Conservation (phyloP, 1,284 basidiomycete genomes). For the Cutaneotrichosporon sp. region DNA sequence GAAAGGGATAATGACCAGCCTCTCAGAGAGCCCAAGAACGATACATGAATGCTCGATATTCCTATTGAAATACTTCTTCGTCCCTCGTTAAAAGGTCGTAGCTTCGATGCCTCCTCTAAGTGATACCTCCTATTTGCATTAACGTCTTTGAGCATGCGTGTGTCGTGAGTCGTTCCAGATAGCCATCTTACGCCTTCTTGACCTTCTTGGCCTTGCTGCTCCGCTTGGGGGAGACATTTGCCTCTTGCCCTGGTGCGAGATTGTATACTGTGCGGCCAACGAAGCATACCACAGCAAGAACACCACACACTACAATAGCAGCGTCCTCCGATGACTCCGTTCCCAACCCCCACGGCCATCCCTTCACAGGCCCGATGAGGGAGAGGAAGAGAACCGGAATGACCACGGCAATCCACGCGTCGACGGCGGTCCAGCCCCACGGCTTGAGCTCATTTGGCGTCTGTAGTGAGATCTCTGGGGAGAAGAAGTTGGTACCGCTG, state of each 20-base stretch:
- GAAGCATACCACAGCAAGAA: constrained; percentile 27
- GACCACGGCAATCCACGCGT: constrained; percentile 41
- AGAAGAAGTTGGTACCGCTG: constrained; percentile 39
- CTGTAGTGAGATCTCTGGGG: constrained; percentile 25
- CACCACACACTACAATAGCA: constrained; percentile 32
- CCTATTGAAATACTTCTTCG: no score
- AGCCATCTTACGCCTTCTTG: constrained; percentile 22
- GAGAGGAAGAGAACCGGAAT: constrained; percentile 36
- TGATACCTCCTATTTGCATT: no score
- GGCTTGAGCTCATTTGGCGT: constrained; percentile 41
- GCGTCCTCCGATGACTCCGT: constrained; percentile 23
- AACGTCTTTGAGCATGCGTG: no score
- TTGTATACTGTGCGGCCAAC: constrained; percentile 35
- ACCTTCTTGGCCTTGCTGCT: constrained; percentile 18
- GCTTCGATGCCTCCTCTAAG: no score
- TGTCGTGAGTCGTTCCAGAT: no score
- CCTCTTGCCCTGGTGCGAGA: constrained; percentile 20
- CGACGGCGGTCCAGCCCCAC: constrained; percentile 42
- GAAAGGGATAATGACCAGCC: no score
- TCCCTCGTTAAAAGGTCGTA: no score
- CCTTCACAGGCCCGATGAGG: constrained; percentile 38
- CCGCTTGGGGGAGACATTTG: constrained; percentile 13
- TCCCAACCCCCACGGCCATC: constrained; percentile 32
- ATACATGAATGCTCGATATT: no score
- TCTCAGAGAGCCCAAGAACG: no score